These are phyloP conservation scores for Diaporthe vexans DNA, from an alignment of 2,329 filamentous ascomycete species.

Conservation along the genomic window DNA sequence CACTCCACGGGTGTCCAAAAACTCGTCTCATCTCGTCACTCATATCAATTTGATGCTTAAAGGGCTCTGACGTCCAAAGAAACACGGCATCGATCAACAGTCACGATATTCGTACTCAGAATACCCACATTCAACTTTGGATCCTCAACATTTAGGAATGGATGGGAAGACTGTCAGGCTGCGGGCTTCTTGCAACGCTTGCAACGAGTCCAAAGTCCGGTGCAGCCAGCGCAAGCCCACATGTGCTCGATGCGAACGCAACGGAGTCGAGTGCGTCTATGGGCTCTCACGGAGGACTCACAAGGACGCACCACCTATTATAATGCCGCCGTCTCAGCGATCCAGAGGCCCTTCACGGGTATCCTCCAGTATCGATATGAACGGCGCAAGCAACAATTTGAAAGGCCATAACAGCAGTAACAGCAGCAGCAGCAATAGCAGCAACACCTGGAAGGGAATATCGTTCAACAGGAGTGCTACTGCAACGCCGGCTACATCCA, in stretches of 20 bases:
- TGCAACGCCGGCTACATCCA: slow-evolving; percentile 1
- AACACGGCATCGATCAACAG: neutral
- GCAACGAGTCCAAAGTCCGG: slow-evolving; percentile 36
- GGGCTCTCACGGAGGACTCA: slow-evolving; percentile 25
- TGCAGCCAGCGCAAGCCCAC: slow-evolving; percentile 34
- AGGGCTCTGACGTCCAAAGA: neutral
- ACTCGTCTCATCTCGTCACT: neutral
- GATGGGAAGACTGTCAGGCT: slow-evolving; percentile 25
- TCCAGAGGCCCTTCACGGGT: neutral
- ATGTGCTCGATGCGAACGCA: slow-evolving; percentile 12
- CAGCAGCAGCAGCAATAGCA: neutral
- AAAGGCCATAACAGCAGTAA: neutral
- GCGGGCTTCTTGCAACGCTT: slow-evolving; percentile 34
- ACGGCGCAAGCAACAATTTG: neutral
- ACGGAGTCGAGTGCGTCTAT: slow-evolving; percentile 28
- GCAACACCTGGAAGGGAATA: neutral
- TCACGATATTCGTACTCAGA: neutral
- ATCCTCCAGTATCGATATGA: slow-evolving; percentile 1
- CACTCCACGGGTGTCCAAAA: neutral
- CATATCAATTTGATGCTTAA: too few relatives aligned
- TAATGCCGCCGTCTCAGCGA: slow-evolving; percentile 24
- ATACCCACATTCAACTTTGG: neutral
- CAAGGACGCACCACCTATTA: slow-evolving; percentile 32
- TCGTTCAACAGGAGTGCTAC: slow-evolving; percentile 4
- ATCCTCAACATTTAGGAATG: neutral